Evolutionary conservation across 2,329 filamentous ascomycete genomes (phyloP).

Genomic region (Aspergillus texensis): DNA sequence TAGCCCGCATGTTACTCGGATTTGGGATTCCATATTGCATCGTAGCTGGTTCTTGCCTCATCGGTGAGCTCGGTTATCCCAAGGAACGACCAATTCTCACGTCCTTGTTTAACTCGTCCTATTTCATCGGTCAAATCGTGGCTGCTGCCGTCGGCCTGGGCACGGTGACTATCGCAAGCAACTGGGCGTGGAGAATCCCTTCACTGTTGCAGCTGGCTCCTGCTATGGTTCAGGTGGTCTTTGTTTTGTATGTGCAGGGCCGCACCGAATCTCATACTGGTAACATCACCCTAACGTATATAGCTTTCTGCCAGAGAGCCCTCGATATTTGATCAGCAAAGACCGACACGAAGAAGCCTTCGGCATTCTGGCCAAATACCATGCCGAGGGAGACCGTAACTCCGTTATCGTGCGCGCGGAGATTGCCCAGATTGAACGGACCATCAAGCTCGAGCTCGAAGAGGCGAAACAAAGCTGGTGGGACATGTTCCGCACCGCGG

Average conservation of each 20-base stretch:
- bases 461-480: constrained; percentile 29
- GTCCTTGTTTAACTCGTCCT: constrained; percentile 61
- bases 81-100: constrained; percentile 64
- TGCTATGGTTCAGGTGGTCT: constrained; percentile 28
- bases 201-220: constrained; percentile 46
- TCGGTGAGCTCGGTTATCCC: constrained; percentile 63
- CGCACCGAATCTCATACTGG: not conserved
- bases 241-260: constrained; percentile 20
- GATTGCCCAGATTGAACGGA: constrained; percentile 62
- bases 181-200: constrained; percentile 53
- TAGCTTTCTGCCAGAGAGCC: constrained; percentile 32
- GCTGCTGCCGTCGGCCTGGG: constrained; percentile 33
- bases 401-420: constrained; percentile 61
- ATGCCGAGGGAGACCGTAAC: constrained; percentile 55
- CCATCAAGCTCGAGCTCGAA: constrained; percentile 59
- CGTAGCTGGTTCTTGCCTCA: constrained; percentile 59
- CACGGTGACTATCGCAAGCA: constrained; percentile 34
- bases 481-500: constrained; percentile 31
- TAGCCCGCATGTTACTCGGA: constrained; percentile 62
- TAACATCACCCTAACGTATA: not conserved
- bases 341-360: constrained; percentile 31
- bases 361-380: constrained; percentile 44
- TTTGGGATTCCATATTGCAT: constrained; percentile 64
- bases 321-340: constrained; percentile 30
- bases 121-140: constrained; percentile 32